These are phyloP conservation scores for Fusarium anthophilum DNA, from an alignment of 2,329 filamentous ascomycete genomes.

Conservation along the genomic window DNA sequence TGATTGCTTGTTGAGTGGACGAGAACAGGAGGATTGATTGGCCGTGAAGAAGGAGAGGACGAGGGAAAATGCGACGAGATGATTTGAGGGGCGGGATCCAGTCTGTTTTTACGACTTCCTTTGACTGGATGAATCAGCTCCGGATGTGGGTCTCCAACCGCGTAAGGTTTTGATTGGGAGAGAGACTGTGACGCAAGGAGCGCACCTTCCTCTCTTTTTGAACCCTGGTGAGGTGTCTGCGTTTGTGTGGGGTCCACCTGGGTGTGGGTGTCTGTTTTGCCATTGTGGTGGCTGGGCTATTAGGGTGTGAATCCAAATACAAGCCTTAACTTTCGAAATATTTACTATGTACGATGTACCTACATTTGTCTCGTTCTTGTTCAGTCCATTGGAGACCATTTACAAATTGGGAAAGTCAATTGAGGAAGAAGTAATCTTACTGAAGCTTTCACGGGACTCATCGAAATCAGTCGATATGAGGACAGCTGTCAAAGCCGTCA, in stretches of 20 bases:
- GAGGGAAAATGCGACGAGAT: slow-evolving; percentile 57
- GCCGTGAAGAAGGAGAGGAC: slow-evolving; percentile 56
- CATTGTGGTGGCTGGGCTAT: not conserved
- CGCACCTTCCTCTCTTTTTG: slow-evolving; percentile 4
- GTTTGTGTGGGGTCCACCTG: not conserved
- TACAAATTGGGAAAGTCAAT: not conserved
- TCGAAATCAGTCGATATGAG: not conserved
- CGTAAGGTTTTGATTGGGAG: slow-evolving; percentile 46
- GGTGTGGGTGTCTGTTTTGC: not conserved
- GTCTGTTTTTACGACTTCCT: slow-evolving; percentile 54
- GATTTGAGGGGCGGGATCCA: slow-evolving; percentile 61
- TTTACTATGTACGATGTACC: not conserved
- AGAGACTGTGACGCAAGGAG: slow-evolving; percentile 44
- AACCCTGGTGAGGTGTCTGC: slow-evolving; percentile 1
- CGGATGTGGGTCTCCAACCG: slow-evolving; percentile 47
- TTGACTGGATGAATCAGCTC: slow-evolving; percentile 61
- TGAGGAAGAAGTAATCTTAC: not conserved
- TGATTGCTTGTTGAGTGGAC: slow-evolving; percentile 51
- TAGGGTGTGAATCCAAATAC: not conserved
- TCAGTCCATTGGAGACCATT: not conserved
- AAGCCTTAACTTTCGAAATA: not conserved
- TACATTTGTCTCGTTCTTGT: not conserved
- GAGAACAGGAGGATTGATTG: slow-evolving; percentile 56
- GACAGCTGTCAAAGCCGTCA: not conserved
- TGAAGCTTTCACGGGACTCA: not conserved